A percentile compares a stretch with the other conserved stretches of the same genome.
phyloP scores from a whole-genome alignment of 345 rosid species.

The Aegle marmelos region DNA sequence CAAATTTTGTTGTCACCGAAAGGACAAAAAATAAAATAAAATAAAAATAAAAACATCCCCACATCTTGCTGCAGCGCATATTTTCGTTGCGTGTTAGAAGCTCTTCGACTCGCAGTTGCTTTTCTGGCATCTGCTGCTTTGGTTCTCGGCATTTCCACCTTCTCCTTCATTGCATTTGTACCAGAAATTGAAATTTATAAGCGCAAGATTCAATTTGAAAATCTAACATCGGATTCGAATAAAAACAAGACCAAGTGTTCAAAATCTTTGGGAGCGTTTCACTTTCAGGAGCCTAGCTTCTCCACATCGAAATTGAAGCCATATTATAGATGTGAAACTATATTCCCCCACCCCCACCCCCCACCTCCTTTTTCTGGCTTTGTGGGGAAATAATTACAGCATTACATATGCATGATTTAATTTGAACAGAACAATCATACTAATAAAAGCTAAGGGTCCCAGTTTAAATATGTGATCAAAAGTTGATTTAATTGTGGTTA shows the following conservation, averaged over 20 bases:
- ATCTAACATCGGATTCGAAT: constrained; percentile 20
- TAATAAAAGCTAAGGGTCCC: constrained; percentile 14
- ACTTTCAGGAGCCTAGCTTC: constrained; percentile 20
- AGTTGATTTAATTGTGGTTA: constrained; percentile 20
- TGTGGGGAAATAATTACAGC: background rate
- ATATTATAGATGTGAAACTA: constrained; percentile 9
- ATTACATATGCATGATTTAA: background rate
- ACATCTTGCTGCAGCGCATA: constrained; percentile 76
- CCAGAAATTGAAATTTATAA: constrained; percentile 6
- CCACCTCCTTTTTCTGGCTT: too few relatives aligned
- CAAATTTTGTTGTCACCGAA: background rate
- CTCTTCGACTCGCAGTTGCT: constrained; percentile 30
- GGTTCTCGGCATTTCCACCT: constrained; percentile 42
- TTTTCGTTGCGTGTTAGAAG: constrained; percentile 48
- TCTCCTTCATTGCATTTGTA: constrained; percentile 25
- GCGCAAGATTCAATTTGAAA: constrained; percentile 8
- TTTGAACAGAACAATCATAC: constrained; percentile 19
- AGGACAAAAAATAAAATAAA: background rate
- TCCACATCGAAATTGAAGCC: constrained; percentile 29
- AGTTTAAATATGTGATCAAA: constrained; percentile 19
- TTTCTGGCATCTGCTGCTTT: constrained; percentile 32
- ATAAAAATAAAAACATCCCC: background rate
- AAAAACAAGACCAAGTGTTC: constrained; percentile 9
- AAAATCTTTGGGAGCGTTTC: constrained; percentile 19
- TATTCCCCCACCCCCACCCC: background rate